phyloP scores from a whole-genome alignment of 1,284 basidiomycete genomes.

The Sparassis latifolia region DNA sequence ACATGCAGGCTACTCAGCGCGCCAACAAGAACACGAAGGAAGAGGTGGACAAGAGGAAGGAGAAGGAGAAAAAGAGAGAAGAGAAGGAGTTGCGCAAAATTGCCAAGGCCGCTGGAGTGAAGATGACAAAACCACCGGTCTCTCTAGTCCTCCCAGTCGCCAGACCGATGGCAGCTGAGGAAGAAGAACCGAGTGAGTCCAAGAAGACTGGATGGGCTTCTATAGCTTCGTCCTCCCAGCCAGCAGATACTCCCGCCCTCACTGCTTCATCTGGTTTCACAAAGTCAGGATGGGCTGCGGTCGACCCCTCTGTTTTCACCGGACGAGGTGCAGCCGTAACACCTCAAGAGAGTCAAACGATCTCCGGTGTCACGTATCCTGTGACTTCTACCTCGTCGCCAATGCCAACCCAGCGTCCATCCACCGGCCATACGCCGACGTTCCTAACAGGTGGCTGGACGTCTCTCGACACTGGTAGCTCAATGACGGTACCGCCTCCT shows the following conservation, averaged over 20 bases:
- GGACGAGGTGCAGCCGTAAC: not conserved
- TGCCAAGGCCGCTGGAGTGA: conserved; percentile 71
- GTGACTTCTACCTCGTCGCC: too few relatives aligned
- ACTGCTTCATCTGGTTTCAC: conserved; percentile 6
- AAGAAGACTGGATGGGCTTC: conserved; percentile 58
- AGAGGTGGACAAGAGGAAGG: conserved; percentile 65
- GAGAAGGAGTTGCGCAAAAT: conserved; percentile 76
- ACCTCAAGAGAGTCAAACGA: not conserved
- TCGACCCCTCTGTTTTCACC: not conserved
- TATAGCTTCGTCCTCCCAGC: conserved; percentile 8
- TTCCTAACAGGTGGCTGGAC: conserved; percentile 58
- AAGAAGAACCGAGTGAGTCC: conserved; percentile 31
- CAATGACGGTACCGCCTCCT: conserved; percentile 2
- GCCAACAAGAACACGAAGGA: conserved; percentile 44
- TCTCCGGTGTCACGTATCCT: too few relatives aligned
- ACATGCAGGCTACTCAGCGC: conserved; percentile 64
- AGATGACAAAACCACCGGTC: conserved; percentile 46
- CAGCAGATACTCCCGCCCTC: conserved; percentile 1
- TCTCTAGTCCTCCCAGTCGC: conserved; percentile 16
- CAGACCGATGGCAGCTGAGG: conserved; percentile 17
- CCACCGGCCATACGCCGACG: conserved; percentile 27
- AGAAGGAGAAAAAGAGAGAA: conserved; percentile 77
- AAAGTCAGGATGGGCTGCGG: conserved; percentile 21
- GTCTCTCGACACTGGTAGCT: conserved; percentile 41
- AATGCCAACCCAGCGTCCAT: conserved; percentile 11